Base-by-base conservation (phyloP, 495 filamentous ascomycete genomes). In the Diplogelasinospora grovesii region DNA sequence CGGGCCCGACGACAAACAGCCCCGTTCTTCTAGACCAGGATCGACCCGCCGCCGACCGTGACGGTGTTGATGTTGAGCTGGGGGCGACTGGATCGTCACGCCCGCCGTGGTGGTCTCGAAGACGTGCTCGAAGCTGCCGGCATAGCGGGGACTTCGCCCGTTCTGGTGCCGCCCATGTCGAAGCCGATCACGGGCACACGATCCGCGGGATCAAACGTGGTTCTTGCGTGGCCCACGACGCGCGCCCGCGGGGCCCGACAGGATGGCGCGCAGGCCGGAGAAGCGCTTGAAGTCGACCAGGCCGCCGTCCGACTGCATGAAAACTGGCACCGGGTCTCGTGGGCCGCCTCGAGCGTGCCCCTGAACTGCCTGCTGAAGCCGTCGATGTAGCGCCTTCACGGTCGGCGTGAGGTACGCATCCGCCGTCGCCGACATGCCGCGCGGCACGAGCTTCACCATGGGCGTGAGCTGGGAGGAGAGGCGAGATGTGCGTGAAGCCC, bases 51-150 rank as follows among this genome's bases (percentile, higher is more conserved):
- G 27, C 90, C 90, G 14, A 92, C 90, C 13, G 90, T 92, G 22
- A 97, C 90, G 0, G 92, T 98, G 61, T 97, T 97, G 63, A 98
- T 96, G 63, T 98, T 92, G 0, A 98, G 76, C 52, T 97, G 92
- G 0, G 92, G 92, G 0, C n/a, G 83, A 89, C 52, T 97, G 92
- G 23, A 97, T 93, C 0, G 89, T 87, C 5, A 98, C 87, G 18
- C 92, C 92, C 2, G 92, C 92, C 1, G 93, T 94, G 0, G 90
- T 96, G 1, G 92, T 96, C 56, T 95, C 92, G 45, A 98, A 97
- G 0, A 95, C 90, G 59, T 98, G 92, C 42, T 97, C 92, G 55
- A 95, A 88, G 34, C 90, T 74, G 8, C 92, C 90, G 27, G 74
- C 69, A 26, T 90, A 52, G 90, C 96, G 21, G 92, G 70, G 15